phyloP scores from a whole-genome alignment of 2,329 filamentous ascomycete genomes.

The Alternaria gansuensis region DNA sequence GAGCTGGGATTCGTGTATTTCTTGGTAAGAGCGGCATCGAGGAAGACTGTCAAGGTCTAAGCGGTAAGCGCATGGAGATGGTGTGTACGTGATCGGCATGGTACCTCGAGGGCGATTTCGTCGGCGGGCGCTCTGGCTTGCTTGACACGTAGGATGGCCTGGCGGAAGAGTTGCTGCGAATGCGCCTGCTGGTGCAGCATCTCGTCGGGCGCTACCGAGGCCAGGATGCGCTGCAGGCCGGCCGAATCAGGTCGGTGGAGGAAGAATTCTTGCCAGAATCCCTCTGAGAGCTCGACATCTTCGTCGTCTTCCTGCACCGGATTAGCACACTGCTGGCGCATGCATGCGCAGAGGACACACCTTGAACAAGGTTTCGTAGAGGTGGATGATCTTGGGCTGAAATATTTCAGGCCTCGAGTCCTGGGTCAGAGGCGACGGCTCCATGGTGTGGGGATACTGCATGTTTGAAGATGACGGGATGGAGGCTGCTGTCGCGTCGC shows the following conservation, averaged over 20 bases:
- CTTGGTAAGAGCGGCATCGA: conserved; percentile 83
- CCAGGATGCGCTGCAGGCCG: conserved; percentile 73
- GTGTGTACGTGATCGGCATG: conserved; percentile 37
- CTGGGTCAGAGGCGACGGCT: conserved; percentile 91
- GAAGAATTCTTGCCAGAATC: conserved; percentile 97
- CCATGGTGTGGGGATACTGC: conserved; percentile 63
- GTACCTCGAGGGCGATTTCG: conserved; percentile 85
- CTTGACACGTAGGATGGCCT: conserved; percentile 75
- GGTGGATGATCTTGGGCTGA: conserved; percentile 89
- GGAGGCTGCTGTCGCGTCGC: conserved; percentile 11
- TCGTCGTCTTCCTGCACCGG: conserved; percentile 61
- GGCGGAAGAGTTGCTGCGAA: conserved; percentile 79
- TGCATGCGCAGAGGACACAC: conserved; percentile 47
- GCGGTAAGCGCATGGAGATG: conserved; percentile 54
- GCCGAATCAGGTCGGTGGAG: conserved; percentile 80
- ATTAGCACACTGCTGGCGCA: conserved; percentile 26
- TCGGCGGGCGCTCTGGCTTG: conserved; percentile 68
- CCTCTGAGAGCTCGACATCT: conserved; percentile 77
- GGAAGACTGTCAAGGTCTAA: conserved; percentile 88
- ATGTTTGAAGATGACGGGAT: neutral
- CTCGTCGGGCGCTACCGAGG: conserved; percentile 75
- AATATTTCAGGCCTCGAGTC: conserved; percentile 90
- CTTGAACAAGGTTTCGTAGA: conserved; percentile 84
- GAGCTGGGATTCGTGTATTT: conserved; percentile 95
- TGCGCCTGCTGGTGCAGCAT: conserved; percentile 77